Conservation (phyloP, 1,139 yeast genomes). For the Tardiomyces depauwii region DNA sequence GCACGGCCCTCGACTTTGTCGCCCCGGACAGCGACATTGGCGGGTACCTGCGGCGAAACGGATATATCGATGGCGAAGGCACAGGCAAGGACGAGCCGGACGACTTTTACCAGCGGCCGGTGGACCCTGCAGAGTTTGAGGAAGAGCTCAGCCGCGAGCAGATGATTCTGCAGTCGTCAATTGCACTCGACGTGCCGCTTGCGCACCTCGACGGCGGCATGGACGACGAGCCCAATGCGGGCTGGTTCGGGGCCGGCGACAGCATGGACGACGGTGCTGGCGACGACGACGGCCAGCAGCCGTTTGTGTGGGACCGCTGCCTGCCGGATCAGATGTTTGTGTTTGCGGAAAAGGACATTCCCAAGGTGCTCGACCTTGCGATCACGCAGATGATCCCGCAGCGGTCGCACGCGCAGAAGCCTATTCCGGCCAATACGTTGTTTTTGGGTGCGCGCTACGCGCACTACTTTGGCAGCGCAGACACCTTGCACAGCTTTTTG, state of each 20-base stretch:
- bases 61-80: constrained; percentile 12
- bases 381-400: constrained; percentile 28
- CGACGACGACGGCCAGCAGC: constrained; percentile 5
- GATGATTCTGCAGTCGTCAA: constrained; percentile 21
- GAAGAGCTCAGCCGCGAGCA: constrained; percentile 14
- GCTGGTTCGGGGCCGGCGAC: constrained; percentile 8
- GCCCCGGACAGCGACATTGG: constrained; percentile 22
- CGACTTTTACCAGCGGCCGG: constrained; percentile 22
- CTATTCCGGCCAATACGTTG: constrained; percentile 32
- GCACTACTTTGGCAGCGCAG: constrained; percentile 26
- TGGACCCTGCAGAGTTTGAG: constrained; percentile 17
- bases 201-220: constrained; percentile 12
- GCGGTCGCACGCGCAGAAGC: constrained; percentile 27
- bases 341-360: constrained; percentile 26
- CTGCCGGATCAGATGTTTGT: constrained; percentile 29
- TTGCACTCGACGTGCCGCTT: constrained; percentile 24
- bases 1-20: constrained; percentile 29
- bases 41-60: constrained; percentile 18
- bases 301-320: constrained; percentile 29
- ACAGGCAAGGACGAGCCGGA: constrained; percentile 7
- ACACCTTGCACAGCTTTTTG: constrained; percentile 24
- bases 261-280: constrained; percentile 8
- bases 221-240: constrained; percentile 3
- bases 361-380: constrained; percentile 28
- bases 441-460: constrained; percentile 32